phyloP scores from a whole-genome alignment of 345 rosid genomes.

The Clarkia xantiana region DNA sequence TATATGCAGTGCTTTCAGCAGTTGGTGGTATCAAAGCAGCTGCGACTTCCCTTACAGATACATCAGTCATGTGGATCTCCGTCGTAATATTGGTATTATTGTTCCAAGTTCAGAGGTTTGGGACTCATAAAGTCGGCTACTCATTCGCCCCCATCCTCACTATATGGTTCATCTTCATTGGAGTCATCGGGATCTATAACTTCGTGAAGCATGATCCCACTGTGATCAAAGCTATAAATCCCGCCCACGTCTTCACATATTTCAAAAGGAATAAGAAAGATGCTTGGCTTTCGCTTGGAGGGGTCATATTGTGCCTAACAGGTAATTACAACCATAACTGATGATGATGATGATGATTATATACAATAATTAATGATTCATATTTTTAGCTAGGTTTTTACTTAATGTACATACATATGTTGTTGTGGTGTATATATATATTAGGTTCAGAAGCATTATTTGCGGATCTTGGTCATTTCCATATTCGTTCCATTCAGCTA shows the following conservation, averaged over 20 bases:
- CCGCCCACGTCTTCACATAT: conserved; percentile 11
- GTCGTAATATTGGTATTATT: conserved; percentile 12
- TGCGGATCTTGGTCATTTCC: conserved; percentile 30
- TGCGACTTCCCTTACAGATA: conserved; percentile 6
- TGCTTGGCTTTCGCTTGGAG: conserved; percentile 24
- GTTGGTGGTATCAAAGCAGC: conserved; percentile 17
- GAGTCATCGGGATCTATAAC: conserved; percentile 14
- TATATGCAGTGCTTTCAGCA: conserved; percentile 19
- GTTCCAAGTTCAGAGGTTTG: conserved; percentile 16
- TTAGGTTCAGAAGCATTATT: conserved; percentile 29
- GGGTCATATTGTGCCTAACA: conserved; percentile 19
- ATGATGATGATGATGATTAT: no score
- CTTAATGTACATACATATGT: no score
- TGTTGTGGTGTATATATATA: not conserved
- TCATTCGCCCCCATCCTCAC: conserved; percentile 14
- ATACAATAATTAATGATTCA: no score
- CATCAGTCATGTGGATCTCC: conserved; percentile 19
- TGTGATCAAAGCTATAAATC: conserved; percentile 17
- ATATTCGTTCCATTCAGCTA: conserved; percentile 15
- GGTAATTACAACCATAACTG: not conserved
- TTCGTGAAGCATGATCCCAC: conserved; percentile 11
- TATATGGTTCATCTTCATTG: conserved; percentile 14
- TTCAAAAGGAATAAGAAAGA: conserved; percentile 15
- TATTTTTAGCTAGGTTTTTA: no score
- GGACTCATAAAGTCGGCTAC: conserved; percentile 16